A percentile compares a stretch with the other conserved stretches of the same genome.
Conservation (phyloP, 148 eudicot species). For the Arbutus unedo region DNA sequence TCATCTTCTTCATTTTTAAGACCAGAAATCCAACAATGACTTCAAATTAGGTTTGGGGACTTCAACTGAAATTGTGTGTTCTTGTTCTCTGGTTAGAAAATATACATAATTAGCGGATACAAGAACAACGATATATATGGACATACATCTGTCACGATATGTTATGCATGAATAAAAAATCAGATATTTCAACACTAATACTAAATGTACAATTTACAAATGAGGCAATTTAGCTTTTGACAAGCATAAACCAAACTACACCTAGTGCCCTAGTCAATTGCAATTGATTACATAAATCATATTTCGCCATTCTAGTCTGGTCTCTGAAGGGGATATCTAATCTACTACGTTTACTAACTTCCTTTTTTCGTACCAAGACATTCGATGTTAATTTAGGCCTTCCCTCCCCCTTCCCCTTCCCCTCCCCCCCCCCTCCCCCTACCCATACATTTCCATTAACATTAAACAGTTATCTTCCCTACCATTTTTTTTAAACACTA, state of each 20-base stretch:
- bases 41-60: not conserved
- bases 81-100: not conserved
- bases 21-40: not conserved
- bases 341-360: not conserved
- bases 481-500: too few relatives aligned
- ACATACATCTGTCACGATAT: not conserved
- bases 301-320: not conserved
- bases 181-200: not conserved
- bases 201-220: not conserved
- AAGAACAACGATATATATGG: not conserved
- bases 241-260: not conserved
- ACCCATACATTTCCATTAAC: not conserved
- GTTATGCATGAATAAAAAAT: not conserved
- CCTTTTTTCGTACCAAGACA: not conserved
- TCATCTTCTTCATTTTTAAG: constrained; percentile 48
- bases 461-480: not conserved
- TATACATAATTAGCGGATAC: not conserved
- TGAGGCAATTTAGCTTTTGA: not conserved
- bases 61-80: not conserved
- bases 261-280: not conserved
- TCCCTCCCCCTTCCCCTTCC: too few relatives aligned
- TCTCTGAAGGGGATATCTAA: not conserved
- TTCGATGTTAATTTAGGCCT: not conserved
- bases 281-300: not conserved
- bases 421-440: not conserved